These are phyloP conservation scores for Dysphania ambrosioides DNA, from an alignment of 148 eudicot species.

Conservation along the genomic window DNA sequence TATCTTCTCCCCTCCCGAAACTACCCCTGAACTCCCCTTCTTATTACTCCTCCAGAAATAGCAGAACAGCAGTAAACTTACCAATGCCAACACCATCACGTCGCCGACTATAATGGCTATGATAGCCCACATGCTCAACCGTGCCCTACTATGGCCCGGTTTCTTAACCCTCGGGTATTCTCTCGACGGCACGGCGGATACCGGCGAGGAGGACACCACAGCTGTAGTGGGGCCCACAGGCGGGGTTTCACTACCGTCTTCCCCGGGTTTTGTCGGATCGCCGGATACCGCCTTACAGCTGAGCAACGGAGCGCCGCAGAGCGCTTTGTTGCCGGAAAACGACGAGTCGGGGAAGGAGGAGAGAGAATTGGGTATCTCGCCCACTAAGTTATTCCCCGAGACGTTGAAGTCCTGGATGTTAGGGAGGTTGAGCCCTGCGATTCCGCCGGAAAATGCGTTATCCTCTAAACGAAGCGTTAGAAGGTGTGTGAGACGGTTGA, in stretches of 20 bases:
- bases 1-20: slow-evolving; percentile 53
- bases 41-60: slow-evolving; percentile 45
- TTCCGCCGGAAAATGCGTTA: slow-evolving; percentile 48
- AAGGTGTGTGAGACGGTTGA: slow-evolving; percentile 41
- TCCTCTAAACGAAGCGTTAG: slow-evolving; percentile 52
- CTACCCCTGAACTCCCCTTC: slow-evolving; percentile 19
- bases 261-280: slow-evolving; percentile 42
- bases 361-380: slow-evolving; percentile 46
- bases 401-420: slow-evolving; percentile 60
- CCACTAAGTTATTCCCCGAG: slow-evolving; percentile 43
- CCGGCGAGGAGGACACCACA: slow-evolving; percentile 49
- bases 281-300: slow-evolving; percentile 26
- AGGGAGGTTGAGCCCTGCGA: slow-evolving; percentile 28
- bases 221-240: slow-evolving; percentile 14
- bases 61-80: slow-evolving; percentile 49
- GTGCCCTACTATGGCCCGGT: slow-evolving; percentile 12
- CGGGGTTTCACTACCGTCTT: slow-evolving; percentile 24
- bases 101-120: slow-evolving; percentile 61
- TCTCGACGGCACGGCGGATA: not conserved
- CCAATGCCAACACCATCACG: slow-evolving; percentile 41
- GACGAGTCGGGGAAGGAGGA: slow-evolving; percentile 45
- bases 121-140: slow-evolving; percentile 44
- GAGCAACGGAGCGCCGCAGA: slow-evolving; percentile 59
- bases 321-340: slow-evolving; percentile 36
- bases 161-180: slow-evolving; percentile 13